A percentile compares a stretch with the other conserved stretches of the same genome.
These are phyloP conservation scores for Phaeomoniella chlamydospora DNA, from an alignment of 2,329 filamentous ascomycete genomes.

Conservation along the genomic window DNA sequence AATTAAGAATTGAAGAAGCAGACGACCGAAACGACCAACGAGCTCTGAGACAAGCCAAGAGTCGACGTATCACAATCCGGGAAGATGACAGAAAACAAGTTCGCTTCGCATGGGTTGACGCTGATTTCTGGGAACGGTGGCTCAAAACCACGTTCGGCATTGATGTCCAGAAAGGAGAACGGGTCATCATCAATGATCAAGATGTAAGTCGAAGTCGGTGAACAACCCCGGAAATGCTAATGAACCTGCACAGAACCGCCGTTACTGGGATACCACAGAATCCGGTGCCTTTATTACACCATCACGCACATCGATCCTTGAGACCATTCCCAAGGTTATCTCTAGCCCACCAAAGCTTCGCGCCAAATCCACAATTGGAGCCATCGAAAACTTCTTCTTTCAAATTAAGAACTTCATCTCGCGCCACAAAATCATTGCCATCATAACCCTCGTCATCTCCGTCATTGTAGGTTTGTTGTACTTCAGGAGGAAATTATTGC, in stretches of 20 bases:
- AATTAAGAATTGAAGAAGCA: conserved; percentile 89
- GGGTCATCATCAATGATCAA: conserved; percentile 93
- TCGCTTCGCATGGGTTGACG: conserved; percentile 92
- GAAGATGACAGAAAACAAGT: conserved; percentile 70
- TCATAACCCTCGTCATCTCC: conserved; percentile 21
- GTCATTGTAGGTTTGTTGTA: conserved; percentile 18
- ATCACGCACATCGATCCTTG: conserved; percentile 78
- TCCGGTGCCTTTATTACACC: conserved; percentile 83
- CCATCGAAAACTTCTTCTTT: conserved; percentile 31
- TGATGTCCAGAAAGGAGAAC: conserved; percentile 70
- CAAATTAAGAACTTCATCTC: conserved; percentile 25
- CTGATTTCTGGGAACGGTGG: conserved; percentile 95
- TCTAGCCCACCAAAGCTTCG: conserved; percentile 31
- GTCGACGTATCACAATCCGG: conserved; percentile 81
- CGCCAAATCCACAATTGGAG: conserved; percentile 33
- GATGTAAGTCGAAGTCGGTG: conserved; percentile 50
- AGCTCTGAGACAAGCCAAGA: conserved; percentile 74
- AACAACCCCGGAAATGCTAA: conserved; percentile 13
- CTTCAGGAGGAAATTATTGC: conserved; percentile 13
- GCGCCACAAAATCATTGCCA: conserved; percentile 27
- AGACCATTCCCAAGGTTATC: conserved; percentile 49
- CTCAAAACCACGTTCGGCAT: conserved; percentile 89
- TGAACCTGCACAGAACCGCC: conserved; percentile 52
- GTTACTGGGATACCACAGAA: conserved; percentile 87
- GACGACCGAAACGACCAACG: conserved; percentile 85